These are phyloP conservation scores for Pilasporangium apinafurcum DNA, from an alignment of 352 stramenopile species.

Conservation along the genomic window DNA sequence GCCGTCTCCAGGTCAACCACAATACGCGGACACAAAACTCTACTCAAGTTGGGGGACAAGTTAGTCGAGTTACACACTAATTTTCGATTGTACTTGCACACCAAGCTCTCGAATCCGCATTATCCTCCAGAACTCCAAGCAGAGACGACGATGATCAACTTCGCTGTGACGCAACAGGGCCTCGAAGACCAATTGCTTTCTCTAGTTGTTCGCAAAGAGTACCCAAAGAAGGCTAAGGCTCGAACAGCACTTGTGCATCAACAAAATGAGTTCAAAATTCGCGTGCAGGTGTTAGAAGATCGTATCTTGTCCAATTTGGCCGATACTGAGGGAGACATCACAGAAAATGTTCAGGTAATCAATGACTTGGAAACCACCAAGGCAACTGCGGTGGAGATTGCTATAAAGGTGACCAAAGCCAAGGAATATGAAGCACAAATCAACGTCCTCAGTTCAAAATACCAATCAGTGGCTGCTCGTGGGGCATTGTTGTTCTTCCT, in stretches of 20 bases:
- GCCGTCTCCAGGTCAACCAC: constrained; percentile 73
- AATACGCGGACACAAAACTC: constrained; percentile 60
- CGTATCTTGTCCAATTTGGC: constrained; percentile 83
- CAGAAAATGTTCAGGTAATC: constrained; percentile 95
- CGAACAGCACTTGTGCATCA: constrained; percentile 81
- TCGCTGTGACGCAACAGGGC: constrained; percentile 85
- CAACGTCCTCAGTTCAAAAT: constrained; percentile 85
- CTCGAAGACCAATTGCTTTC: constrained; percentile 88
- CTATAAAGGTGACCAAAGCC: constrained; percentile 72
- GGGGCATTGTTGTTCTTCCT: constrained; percentile 94
- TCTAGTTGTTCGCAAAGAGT: constrained; percentile 87
- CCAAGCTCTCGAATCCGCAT: constrained; percentile 91
- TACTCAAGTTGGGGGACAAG: constrained; percentile 85
- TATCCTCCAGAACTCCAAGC: constrained; percentile 89
- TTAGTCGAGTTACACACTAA: constrained; percentile 73
- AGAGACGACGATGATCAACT: constrained; percentile 90
- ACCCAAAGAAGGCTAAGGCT: constrained; percentile 78
- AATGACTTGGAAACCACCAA: constrained; percentile 93
- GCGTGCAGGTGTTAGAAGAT: constrained; percentile 83
- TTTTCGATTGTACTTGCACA: constrained; percentile 89
- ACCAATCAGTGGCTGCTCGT: constrained; percentile 87
- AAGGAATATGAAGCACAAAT: constrained; percentile 76
- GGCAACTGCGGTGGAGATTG: constrained; percentile 81
- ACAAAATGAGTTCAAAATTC: constrained; percentile 89
- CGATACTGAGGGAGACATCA: constrained; percentile 85